Base-by-base conservation (phyloP, 208 protist species). In the Balamuthia mandrillaris region DNA sequence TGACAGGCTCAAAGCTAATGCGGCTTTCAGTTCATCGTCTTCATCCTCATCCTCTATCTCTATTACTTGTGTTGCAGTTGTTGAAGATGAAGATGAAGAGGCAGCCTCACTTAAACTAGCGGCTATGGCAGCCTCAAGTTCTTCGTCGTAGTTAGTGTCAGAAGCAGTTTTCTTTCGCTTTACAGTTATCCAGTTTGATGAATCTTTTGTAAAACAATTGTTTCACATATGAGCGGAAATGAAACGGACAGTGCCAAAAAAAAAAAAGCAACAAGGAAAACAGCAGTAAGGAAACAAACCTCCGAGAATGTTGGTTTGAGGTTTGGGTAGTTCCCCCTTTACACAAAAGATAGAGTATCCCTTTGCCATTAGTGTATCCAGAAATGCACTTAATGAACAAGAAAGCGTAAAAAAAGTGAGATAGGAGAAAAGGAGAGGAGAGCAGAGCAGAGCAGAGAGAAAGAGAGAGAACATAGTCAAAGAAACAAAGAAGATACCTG, bases 291-390 rank as follows among this genome's bases (percentile, higher is more conserved):
- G 12, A 42, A 16, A 29, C 63, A 81, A n/a, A n/a, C n/a, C n/a
- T n/a, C 72, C 74, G 31, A 14, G 51, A 1, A 47, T 31, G 29
- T 27, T 41, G 9, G 29, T 49, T 31, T 29, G 49, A n/a, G 35
- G 54, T 31, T 83, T 41, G 10, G 54, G 56, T 37, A 83, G 27
- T 16, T 21, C n/a, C 10, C 75, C 75, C 3, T 44, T 35, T 10
- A 83, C 75, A 39, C 47, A 61, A 10, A 83, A 35, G 21, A 83
- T 83, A 3, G 75, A 42, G 31, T 83, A 83, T 9, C 75, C 75
- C 75, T 83, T 66, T 29, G 44, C 31, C 39, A 83, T 18, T 21
- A 83, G n/a, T 1, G 75, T 83, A 54, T 83, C 75, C 47, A 83
- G 33, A 41, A 83, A 83, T 47, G 75, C 75, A 27, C 75, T 83